phyloP scores from a whole-genome alignment of 768 basidiomycete genomes.

The Hemileccinum rubropunctum region DNA sequence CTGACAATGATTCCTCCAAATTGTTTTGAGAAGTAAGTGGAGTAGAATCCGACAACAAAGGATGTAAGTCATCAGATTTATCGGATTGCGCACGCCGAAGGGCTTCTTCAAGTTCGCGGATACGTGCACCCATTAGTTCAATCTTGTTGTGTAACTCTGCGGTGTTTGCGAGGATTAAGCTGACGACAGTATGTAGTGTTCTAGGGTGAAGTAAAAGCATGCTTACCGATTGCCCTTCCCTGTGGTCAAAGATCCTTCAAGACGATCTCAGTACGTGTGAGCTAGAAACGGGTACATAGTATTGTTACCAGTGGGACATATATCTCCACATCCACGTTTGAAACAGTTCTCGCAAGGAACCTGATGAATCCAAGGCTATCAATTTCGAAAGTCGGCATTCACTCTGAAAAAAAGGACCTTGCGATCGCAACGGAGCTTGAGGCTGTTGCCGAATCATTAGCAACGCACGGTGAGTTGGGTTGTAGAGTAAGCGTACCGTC shows the following conservation, averaged over 20 bases:
- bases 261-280: not conserved
- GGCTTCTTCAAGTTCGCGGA: slow-evolving; percentile 59
- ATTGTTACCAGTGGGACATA: slow-evolving; percentile 69
- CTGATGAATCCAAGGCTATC: slow-evolving; percentile 34
- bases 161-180: slow-evolving; percentile 63
- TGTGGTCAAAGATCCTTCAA: slow-evolving; percentile 49
- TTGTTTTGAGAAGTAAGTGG: slow-evolving; percentile 27
- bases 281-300: slow-evolving; percentile 2
- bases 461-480: not conserved
- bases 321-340: slow-evolving; percentile 68
- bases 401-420: slow-evolving; percentile 37
- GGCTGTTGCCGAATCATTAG: slow-evolving; percentile 27
- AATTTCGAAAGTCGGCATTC: not conserved
- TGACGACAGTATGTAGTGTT: slow-evolving; percentile 14
- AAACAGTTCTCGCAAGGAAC: slow-evolving; percentile 78
- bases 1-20: slow-evolving; percentile 22
- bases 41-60: slow-evolving; percentile 35
- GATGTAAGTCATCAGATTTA: slow-evolving; percentile 49
- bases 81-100: slow-evolving; percentile 48
- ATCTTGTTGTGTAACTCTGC: slow-evolving; percentile 69
- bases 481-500: slow-evolving; percentile 29
- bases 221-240: slow-evolving; percentile 59
- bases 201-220: not conserved
- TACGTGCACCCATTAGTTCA: slow-evolving; percentile 51
- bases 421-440: slow-evolving; percentile 67